Evolutionary conservation across 495 filamentous ascomycete genomes (phyloP).

Genomic region (Lophiotrema nucula): DNA sequence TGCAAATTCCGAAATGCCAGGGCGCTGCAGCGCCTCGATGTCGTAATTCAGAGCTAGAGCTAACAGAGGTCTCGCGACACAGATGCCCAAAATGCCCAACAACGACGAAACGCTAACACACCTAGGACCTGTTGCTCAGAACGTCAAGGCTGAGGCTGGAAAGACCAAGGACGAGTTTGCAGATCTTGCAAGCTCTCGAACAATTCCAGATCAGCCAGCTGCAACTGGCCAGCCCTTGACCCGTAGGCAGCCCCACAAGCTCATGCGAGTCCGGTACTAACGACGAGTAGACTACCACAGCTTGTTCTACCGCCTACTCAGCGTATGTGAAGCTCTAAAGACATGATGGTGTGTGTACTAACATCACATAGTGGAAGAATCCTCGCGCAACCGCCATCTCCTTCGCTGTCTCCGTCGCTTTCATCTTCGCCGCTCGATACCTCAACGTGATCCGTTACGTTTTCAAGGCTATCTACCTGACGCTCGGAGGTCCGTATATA

Average conservation of each 20-base stretch:
- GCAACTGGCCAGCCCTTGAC: constrained; percentile 86
- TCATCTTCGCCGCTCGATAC: constrained; percentile 89
- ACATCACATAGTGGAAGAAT: constrained; percentile 60
- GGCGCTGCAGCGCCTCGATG: background rate
- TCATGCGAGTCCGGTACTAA: constrained; percentile 4
- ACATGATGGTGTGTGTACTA: constrained; percentile 34
- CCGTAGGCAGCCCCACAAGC: constrained; percentile 48
- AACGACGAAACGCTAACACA: constrained; percentile 14
- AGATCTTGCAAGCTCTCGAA: constrained; percentile 69
- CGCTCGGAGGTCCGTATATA: constrained; percentile 57
- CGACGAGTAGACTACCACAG: constrained; percentile 75
- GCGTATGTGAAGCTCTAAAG: constrained; percentile 48
- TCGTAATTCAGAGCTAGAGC: background rate
- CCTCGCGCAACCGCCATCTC: constrained; percentile 81
- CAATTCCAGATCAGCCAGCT: constrained; percentile 64
- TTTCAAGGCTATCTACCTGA: constrained; percentile 78
- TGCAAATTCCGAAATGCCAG: too few species aligned
- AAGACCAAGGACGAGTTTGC: constrained; percentile 72
- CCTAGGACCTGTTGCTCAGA: constrained; percentile 73
- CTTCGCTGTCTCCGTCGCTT: constrained; percentile 66
- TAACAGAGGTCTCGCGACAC: constrained; percentile 26
- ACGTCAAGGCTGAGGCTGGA: constrained; percentile 67
- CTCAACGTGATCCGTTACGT: constrained; percentile 82
- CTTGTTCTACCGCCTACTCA: constrained; percentile 85
- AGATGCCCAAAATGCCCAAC: constrained; percentile 12